Evolutionary conservation across 2,329 filamentous ascomycete genomes (phyloP).

Genomic region (Chrysoporthe puriensis): DNA sequence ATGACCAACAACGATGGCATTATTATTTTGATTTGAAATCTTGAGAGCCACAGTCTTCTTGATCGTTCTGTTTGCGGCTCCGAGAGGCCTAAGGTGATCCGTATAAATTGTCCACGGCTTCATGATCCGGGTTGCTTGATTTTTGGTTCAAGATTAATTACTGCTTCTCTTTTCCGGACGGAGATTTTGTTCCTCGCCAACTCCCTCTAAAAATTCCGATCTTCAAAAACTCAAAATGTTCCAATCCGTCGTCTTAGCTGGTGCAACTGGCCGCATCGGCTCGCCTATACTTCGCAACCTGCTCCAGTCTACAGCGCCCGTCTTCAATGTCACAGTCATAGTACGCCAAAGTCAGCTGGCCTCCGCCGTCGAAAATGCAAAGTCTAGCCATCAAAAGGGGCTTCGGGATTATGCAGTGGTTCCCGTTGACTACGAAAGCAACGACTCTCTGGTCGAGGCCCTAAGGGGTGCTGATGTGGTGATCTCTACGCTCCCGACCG

Average conservation of each 20-base stretch:
- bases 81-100: not conserved
- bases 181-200: not conserved
- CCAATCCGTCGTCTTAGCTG: not conserved
- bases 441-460: constrained; percentile 5
- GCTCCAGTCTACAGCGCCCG: not conserved
- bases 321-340: constrained; percentile 2
- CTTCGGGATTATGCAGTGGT: not conserved
- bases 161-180: not conserved
- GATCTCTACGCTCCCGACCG: not conserved
- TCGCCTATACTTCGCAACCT: constrained; percentile 8
- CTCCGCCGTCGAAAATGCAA: not conserved
- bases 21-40: not conserved
- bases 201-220: not conserved
- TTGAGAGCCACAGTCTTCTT: not conserved
- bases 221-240: not conserved
- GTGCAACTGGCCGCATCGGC: not conserved
- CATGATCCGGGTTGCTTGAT: not conserved
- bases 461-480: constrained; percentile 2
- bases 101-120: not conserved
- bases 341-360: not conserved
- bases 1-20: not conserved
- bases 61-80: not conserved
- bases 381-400: not conserved
- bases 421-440: not conserved
- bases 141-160: not conserved